Conservation (phyloP, 257 asterid genomes). For the Solanum ossicruentum region DNA sequence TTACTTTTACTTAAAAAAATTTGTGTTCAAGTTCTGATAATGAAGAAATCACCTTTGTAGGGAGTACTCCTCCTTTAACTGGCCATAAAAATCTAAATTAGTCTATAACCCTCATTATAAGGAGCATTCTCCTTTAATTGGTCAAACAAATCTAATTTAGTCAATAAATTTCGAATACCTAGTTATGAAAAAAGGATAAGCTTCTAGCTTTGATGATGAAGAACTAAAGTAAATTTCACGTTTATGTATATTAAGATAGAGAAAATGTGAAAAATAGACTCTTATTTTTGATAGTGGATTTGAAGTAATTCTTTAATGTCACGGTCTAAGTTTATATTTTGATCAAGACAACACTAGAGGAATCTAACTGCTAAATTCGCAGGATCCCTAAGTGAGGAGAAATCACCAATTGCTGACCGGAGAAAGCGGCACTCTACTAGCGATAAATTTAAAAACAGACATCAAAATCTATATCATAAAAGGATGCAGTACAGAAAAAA, state of each 20-base stretch:
- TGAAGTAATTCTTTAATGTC: background rate
- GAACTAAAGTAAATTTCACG: background rate
- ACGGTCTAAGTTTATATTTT: no score
- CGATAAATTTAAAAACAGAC: rapidly evolving
- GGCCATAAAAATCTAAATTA: background rate
- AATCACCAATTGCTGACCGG: no score
- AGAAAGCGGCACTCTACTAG: no score
- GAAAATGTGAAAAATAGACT: background rate
- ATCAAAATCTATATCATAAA: no score
- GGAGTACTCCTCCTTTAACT: background rate
- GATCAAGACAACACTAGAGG: no score
- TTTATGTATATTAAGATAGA: background rate
- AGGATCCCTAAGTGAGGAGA: no score
- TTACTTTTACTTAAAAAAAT: background rate
- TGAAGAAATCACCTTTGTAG: background rate
- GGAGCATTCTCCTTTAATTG: no score
- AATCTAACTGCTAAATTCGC: no score
- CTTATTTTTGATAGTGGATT: background rate
- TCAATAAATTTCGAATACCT: background rate
- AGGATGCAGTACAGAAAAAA: no score
- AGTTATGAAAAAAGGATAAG: background rate
- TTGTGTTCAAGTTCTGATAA: background rate
- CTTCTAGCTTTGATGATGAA: background rate
- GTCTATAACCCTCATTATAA: no score
- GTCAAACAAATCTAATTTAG: background rate